Evolutionary conservation across 371 early-diverging fungal species (phyloP).

Genomic region (Nematocida ironsii): DNA sequence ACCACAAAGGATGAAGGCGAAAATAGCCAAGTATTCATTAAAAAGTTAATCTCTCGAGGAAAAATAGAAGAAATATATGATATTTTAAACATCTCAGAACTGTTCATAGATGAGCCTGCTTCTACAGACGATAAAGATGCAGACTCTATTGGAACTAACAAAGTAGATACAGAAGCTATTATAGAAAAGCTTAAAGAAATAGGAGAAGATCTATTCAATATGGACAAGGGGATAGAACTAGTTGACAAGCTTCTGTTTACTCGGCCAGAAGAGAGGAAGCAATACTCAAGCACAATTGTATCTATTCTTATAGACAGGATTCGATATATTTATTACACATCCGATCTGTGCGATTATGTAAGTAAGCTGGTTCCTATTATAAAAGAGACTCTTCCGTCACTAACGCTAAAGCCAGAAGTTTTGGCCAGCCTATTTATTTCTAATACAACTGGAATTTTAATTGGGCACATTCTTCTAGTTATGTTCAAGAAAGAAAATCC

Average conservation of each 20-base stretch:
- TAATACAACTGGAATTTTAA: conserved; percentile 37
- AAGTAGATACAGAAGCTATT: neutral
- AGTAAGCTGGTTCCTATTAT: conserved; percentile 27
- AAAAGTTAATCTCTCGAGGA: conserved; percentile 23
- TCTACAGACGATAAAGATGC: neutral
- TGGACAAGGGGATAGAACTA: conserved; percentile 40
- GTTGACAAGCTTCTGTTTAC: conserved; percentile 12
- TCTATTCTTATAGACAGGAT: conserved; percentile 24
- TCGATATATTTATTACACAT: conserved; percentile 30
- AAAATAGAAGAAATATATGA: conserved; percentile 56
- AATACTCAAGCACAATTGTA: neutral
- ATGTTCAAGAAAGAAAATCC: conserved; percentile 22
- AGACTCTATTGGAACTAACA: neutral
- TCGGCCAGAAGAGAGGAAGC: neutral
- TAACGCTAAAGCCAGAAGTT: neutral
- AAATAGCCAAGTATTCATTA: conserved; percentile 24
- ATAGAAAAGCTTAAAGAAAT: conserved; percentile 22
- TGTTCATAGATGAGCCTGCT: conserved; percentile 1
- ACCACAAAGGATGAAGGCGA: neutral
- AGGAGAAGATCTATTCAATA: conserved; percentile 52
- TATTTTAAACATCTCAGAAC: conserved; percentile 7
- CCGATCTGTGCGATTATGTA: conserved; percentile 23
- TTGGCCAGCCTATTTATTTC: conserved; percentile 1
- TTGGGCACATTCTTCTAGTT: conserved; percentile 32
- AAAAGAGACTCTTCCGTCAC: neutral